Conservation (phyloP, 2,329 filamentous ascomycete genomes). For the Monosporascus cannonballus region DNA sequence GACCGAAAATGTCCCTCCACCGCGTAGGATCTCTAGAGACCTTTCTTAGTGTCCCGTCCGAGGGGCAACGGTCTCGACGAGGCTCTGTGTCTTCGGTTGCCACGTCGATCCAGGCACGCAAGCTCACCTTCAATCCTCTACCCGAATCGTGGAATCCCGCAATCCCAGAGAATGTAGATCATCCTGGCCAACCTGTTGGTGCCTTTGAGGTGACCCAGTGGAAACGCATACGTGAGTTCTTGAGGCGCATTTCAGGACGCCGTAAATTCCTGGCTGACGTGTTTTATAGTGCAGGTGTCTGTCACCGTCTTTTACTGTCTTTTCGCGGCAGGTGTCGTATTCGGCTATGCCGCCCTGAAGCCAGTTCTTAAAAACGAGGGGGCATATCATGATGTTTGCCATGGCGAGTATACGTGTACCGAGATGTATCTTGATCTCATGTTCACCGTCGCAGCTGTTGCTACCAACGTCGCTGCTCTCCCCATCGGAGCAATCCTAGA, state of each 20-base stretch:
- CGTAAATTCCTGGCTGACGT: constrained; percentile 3
- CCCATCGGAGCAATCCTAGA: constrained; percentile 83
- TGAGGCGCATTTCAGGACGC: not conserved
- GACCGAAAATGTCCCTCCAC: constrained; percentile 41
- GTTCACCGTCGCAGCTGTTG: constrained; percentile 86
- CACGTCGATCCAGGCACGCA: constrained; percentile 42
- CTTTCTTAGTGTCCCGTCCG: constrained; percentile 35
- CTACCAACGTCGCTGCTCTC: constrained; percentile 79
- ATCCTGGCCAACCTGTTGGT: constrained; percentile 37
- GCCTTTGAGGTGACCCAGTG: constrained; percentile 49
- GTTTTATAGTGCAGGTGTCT: constrained; percentile 56
- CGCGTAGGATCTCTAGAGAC: constrained; percentile 49
- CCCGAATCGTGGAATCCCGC: constrained; percentile 46
- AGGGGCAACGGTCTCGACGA: constrained; percentile 32
- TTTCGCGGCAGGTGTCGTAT: constrained; percentile 72
- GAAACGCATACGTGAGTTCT: constrained; percentile 44
- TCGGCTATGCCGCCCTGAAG: constrained; percentile 81
- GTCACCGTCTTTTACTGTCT: constrained; percentile 67
- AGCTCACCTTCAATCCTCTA: constrained; percentile 49
- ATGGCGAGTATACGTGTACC: constrained; percentile 35
- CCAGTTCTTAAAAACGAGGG: constrained; percentile 69
- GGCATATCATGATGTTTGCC: constrained; percentile 62
- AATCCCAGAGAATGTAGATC: constrained; percentile 31
- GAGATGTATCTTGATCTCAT: constrained; percentile 74
- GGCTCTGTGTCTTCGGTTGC: constrained; percentile 32